phyloP scores from a whole-genome alignment of 345 rosid species.

The Pseudoturritis turrita region DNA sequence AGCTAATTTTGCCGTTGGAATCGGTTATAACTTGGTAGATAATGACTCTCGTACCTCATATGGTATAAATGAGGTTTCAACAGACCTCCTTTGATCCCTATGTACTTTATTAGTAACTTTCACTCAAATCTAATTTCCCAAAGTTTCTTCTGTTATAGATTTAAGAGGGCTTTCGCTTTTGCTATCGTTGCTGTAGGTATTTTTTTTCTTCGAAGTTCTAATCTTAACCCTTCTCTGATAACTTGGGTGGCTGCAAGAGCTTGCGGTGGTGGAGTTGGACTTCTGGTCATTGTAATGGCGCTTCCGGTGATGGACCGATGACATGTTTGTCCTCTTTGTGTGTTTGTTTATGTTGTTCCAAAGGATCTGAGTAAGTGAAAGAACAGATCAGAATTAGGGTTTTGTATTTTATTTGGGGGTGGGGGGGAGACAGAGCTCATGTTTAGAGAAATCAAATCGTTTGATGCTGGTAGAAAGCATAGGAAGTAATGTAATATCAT shows the following conservation, averaged over 20 bases:
- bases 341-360: constrained; percentile 12
- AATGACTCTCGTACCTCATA: too few relatives aligned
- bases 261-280: constrained; percentile 4
- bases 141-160: background rate
- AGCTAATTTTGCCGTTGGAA: too few relatives aligned
- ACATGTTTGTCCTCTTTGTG: constrained; percentile 14
- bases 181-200: constrained; percentile 8
- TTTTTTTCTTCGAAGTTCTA: too few relatives aligned
- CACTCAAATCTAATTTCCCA: too few relatives aligned
- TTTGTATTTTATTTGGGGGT: background rate
- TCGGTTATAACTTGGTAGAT: too few relatives aligned
- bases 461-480: constrained; percentile 9
- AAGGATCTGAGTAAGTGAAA: constrained; percentile 17
- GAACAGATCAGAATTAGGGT: constrained; percentile 9
- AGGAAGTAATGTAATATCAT: constrained; percentile 16
- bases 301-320: constrained; percentile 7
- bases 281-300: constrained; percentile 8
- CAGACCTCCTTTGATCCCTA: too few relatives aligned
- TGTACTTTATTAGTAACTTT: too few relatives aligned
- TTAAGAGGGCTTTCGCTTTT: background rate
- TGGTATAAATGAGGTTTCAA: too few relatives aligned
- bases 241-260: background rate
- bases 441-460: constrained; percentile 17
- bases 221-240: constrained; percentile 10
- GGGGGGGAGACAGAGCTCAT: background rate